A percentile compares a stretch with the other conserved stretches of the same genome.
Conservation (phyloP, 306 rosid genomes). For the Fragaria nilgerrensis region DNA sequence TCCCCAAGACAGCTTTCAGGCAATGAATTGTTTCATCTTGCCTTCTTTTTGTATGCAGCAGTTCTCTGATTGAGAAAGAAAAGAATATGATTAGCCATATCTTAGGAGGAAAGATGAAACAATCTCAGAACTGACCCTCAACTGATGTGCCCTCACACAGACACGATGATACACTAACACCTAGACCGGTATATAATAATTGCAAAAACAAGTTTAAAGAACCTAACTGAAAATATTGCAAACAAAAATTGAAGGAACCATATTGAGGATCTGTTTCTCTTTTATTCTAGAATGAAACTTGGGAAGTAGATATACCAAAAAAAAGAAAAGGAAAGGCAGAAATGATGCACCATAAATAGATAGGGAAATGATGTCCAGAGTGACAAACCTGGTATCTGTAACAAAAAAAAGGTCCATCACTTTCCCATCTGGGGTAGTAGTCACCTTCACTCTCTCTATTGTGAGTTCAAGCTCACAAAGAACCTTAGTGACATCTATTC, state of each 20-base stretch:
- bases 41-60: slow-evolving; percentile 44
- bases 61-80: slow-evolving; percentile 33
- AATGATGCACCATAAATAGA: slow-evolving; percentile 5
- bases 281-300: background rate
- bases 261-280: background rate
- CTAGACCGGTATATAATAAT: background rate
- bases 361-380: background rate
- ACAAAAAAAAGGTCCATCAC: slow-evolving; percentile 62
- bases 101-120: background rate
- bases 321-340: background rate
- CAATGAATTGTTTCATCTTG: slow-evolving; percentile 40
- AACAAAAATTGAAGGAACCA: background rate
- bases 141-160: background rate
- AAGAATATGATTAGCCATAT: background rate
- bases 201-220: background rate
- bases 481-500: slow-evolving; percentile 50
- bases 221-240: background rate
- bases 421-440: slow-evolving; percentile 57
- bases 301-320: background rate
- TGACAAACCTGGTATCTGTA: slow-evolving; percentile 55
- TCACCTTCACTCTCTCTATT: slow-evolving; percentile 53
- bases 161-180: background rate
- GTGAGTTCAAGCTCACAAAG: slow-evolving; percentile 59
- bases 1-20: slow-evolving; percentile 36
- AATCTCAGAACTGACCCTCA: background rate